These are phyloP conservation scores for Dendrocalamus latiflorus DNA, from an alignment of 202 grass and related monocot genomes.

Conservation along the genomic window DNA sequence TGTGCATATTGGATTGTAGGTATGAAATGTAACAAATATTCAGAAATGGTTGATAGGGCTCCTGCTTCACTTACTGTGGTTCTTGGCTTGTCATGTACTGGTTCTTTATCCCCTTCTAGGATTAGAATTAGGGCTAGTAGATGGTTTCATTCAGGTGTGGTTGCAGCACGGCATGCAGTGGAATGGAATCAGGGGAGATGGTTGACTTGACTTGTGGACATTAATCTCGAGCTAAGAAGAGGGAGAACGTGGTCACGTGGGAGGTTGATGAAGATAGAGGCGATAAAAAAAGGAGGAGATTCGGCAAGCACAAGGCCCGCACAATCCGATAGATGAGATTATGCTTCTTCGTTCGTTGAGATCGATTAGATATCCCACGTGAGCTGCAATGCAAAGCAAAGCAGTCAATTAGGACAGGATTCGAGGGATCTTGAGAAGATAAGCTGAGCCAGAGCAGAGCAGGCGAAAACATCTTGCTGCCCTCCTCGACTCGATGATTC, in stretches of 20 bases:
- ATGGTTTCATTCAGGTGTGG: not conserved
- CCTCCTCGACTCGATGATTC: too few species aligned
- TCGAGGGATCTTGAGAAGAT: too few species aligned
- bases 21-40: not conserved
- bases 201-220: slow-evolving; percentile 14
- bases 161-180: not conserved
- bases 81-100: not conserved
- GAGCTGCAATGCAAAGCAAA: too few species aligned
- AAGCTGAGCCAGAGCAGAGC: too few species aligned
- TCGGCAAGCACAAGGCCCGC: slow-evolving; percentile 4
- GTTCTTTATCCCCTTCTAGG: not conserved
- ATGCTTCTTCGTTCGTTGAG: too few species aligned
- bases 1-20: too few species aligned
- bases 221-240: not conserved
- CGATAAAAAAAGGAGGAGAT: not conserved
- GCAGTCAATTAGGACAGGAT: too few species aligned
- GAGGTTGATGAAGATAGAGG: not conserved
- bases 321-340: not conserved
- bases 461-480: too few species aligned
- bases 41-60: not conserved
- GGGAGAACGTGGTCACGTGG: slow-evolving; percentile 5
- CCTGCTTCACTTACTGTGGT: not conserved
- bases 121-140: not conserved
- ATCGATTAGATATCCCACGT: too few species aligned
- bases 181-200: not conserved